These are phyloP conservation scores for Aphanomyces euteiches DNA, from an alignment of 352 stramenopile species.

Conservation along the genomic window DNA sequence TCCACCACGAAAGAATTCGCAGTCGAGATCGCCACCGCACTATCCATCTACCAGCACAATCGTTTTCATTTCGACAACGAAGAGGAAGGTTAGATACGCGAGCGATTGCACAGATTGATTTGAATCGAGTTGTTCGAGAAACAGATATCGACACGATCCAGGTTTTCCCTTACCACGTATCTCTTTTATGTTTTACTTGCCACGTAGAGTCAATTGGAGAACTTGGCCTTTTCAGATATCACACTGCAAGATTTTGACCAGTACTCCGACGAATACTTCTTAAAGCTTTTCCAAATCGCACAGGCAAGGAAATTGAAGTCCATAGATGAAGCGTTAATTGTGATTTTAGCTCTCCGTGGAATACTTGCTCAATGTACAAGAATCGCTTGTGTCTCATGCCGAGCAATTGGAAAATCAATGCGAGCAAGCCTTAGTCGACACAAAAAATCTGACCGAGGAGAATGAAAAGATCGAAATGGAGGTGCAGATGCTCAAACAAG, in stretches of 20 bases:
- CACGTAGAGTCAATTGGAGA: conserved; percentile 57
- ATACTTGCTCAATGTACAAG: conserved; percentile 80
- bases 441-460: conserved; percentile 53
- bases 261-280: conserved; percentile 81
- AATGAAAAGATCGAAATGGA: conserved; percentile 61
- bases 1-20: not conserved
- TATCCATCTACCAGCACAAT: conserved; percentile 48
- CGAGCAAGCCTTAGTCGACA: conserved; percentile 54
- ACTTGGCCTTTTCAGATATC: conserved; percentile 76
- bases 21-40: not conserved
- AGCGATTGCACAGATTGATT: conserved; percentile 60
- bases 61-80: conserved; percentile 70
- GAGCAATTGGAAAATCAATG: conserved; percentile 67
- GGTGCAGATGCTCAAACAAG: conserved; percentile 60
- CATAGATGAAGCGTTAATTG: not conserved
- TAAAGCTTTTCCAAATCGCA: conserved; percentile 83
- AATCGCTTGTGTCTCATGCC: conserved; percentile 66
- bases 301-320: conserved; percentile 41
- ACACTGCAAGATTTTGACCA: conserved; percentile 79
- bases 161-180: conserved; percentile 26
- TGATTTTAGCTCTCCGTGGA: conserved; percentile 62
- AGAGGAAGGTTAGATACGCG: conserved; percentile 71
- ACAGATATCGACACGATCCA: conserved; percentile 77
- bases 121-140: conserved; percentile 65
- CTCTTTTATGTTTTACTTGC: not conserved